phyloP scores from a whole-genome alignment of 306 rosid genomes.

The Castanea mollissima region DNA sequence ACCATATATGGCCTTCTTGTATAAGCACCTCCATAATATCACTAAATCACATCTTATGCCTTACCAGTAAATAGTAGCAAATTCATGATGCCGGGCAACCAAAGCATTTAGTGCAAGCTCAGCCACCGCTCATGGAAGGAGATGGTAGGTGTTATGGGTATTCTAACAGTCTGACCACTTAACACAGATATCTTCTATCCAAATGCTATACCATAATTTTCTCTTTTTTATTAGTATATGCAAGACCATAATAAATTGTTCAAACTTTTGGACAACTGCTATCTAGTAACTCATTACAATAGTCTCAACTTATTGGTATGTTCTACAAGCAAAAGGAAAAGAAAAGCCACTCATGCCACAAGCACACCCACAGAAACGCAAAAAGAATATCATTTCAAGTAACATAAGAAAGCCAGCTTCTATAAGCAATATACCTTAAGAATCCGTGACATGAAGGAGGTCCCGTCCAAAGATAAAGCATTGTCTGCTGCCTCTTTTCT shows the following conservation, averaged over 20 bases:
- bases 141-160: too few species aligned
- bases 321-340: neutral
- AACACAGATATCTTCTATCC: too few species aligned
- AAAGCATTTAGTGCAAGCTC: too few species aligned
- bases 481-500: slow-evolving; percentile 84
- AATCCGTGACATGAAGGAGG: slow-evolving; percentile 90
- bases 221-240: neutral
- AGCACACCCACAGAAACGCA: neutral
- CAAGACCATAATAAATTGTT: neutral
- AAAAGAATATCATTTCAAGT: neutral
- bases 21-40: neutral
- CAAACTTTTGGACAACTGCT: neutral
- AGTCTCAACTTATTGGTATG: too few species aligned
- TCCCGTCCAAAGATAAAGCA: slow-evolving; percentile 87
- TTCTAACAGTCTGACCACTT: too few species aligned
- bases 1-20: neutral
- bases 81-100: too few species aligned
- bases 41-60: neutral
- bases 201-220: too few species aligned
- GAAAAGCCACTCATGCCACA: neutral
- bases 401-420: neutral
- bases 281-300: neutral
- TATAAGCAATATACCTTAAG: slow-evolving; percentile 77
- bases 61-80: neutral
- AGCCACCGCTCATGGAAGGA: too few species aligned